A percentile compares a stretch with the other conserved stretches of the same genome.
These are phyloP conservation scores for Hyaloperonospora arabidopsidis DNA, from an alignment of 352 stramenopile species.

Conservation along the genomic window DNA sequence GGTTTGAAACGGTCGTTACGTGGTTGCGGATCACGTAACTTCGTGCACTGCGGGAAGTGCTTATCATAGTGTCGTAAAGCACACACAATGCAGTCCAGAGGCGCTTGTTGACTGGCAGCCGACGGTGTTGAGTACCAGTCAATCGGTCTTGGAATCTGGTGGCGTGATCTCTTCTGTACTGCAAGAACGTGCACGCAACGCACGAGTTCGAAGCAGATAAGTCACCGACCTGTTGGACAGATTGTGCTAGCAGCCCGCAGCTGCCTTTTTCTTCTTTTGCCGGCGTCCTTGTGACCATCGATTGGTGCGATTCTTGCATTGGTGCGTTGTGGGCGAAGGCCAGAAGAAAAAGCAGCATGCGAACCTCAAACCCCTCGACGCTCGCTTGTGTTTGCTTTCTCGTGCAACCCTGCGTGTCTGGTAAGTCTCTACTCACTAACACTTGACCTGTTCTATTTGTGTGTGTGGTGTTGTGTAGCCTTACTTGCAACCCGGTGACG, in stretches of 20 bases:
- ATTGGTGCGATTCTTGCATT: slow-evolving; percentile 36
- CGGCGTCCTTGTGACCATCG: slow-evolving; percentile 19
- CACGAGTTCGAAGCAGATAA: background rate
- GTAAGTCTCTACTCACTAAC: slow-evolving; percentile 22
- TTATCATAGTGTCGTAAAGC: background rate
- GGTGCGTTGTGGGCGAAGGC: slow-evolving; percentile 34
- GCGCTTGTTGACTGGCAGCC: slow-evolving; percentile 11
- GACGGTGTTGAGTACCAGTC: no score
- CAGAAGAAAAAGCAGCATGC: slow-evolving; percentile 39
- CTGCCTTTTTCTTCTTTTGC: slow-evolving; percentile 29
- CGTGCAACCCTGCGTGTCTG: slow-evolving; percentile 13
- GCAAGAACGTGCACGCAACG: slow-evolving; percentile 1
- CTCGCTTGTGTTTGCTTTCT: slow-evolving; percentile 41
- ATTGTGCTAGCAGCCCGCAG: slow-evolving; percentile 10
- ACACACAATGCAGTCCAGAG: slow-evolving; percentile 16
- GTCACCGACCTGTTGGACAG: slow-evolving; percentile 9
- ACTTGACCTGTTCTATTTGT: slow-evolving; percentile 15
- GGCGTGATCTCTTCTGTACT: slow-evolving; percentile 4
- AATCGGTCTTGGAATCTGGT: no score
- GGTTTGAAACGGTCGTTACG: slow-evolving; percentile 24
- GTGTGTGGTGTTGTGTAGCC: slow-evolving; percentile 38
- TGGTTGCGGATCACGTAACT: slow-evolving; percentile 15
- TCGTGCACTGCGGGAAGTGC: slow-evolving; percentile 2
- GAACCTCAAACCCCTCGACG: slow-evolving; percentile 39
- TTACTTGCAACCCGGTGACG: slow-evolving; percentile 93